Evolutionary conservation across 805 yeast species (phyloP), one percentile per base, ranked within the genome.

Genomic region (Hanseniaspora osmophila): DNA sequence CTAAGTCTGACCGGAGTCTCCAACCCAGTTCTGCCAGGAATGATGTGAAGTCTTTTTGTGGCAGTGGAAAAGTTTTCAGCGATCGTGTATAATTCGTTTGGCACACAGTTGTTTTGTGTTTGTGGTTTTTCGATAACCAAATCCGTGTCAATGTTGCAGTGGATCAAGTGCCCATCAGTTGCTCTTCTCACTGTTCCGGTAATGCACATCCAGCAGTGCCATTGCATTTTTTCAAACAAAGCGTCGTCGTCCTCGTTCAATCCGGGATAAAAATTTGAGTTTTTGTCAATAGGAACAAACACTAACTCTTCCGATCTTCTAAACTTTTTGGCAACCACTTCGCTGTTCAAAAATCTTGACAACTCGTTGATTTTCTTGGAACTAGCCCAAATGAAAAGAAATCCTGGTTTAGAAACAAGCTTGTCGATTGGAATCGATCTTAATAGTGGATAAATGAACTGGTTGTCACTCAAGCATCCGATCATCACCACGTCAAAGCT

Each of bases 151-250:
- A 88, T 77, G 57, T 88, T 88, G 64, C 96, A 90, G 59, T 88
- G 94, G 49, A 88, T 87, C 48, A 88, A 68, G 60, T 84, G 87
- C 12, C 74, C 74, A 63, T 88, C 96, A 0, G 79, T 77, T 2
- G 94, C 76, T 54, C 96, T 72, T 56, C 95, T 70, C 7, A 88
- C 90, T 0, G 96, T 88, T 2, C 96, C 96, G 2, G 95, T 88
- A 44, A 88, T 83, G 54, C 96, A 90, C 96, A 88, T 87, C 84
- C 95, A 83, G 56, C 96, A 88, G 63, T 90, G 96, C 95, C 96
- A 88, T 63, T 83, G 92, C 61, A 83, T 78, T 48, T 79, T 76
- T 48, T 76, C 78, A 46, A 84, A 69, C 22, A 84, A 58, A 1
- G 69, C 53, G 32, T 68, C 67, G 15, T 71, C 74, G 46, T 71